Base-by-base conservation (phyloP, 2,329 filamentous ascomycete species). In the Colletotrichum gigasporum region DNA sequence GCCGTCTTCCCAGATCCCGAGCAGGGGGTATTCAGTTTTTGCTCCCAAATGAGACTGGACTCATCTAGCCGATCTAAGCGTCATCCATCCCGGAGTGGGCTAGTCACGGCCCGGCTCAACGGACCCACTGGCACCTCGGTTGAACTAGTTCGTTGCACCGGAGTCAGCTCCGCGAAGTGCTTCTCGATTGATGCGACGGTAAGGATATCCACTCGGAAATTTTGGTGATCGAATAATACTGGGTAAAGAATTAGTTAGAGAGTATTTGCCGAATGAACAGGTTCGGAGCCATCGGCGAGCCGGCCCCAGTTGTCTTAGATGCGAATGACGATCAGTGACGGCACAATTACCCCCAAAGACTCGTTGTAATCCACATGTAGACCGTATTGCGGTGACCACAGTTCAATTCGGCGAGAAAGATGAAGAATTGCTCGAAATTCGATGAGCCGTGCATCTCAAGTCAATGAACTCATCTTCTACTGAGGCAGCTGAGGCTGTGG, bases 271-370 rank as follows among this genome's bases (percentile, higher is more conserved):
- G 39, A n/a, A n/a, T n/a, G n/a, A n/a, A n/a, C 12, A 22, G 39
- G 12, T 20, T 18, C 12, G 44, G 14, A 18, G 26, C n/a, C 20
- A 6, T 28, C n/a, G 11, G 12, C 41, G n/a, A 26, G n/a, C n/a
- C 8, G 7, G 24, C 24, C 22, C 42, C 24, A 4, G 11, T n/a
- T 11, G n/a, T 18, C 47, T 26, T 35, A 7, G 26, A n/a, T 24
- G 16, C 18, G 8, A 20, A 28, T 18, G 20, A 11, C 20, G 42
- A 26, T 32, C 14, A 41, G 61, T 64, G 61, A 64, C 61, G 61
- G 61, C 28, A 61, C 20, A n/a, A 64, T 64, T 61, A 64, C 61
- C 42, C 18, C 34, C 56, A 50, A 64, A 24, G 61, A 64, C 61
- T 64, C 10, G 42, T 26, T 14, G 14, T 9, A 7, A 10, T n/a